Evolutionary conservation across 768 basidiomycete genomes (phyloP), one percentile per base, ranked within the genome.

Genomic region (Mycena metata): DNA sequence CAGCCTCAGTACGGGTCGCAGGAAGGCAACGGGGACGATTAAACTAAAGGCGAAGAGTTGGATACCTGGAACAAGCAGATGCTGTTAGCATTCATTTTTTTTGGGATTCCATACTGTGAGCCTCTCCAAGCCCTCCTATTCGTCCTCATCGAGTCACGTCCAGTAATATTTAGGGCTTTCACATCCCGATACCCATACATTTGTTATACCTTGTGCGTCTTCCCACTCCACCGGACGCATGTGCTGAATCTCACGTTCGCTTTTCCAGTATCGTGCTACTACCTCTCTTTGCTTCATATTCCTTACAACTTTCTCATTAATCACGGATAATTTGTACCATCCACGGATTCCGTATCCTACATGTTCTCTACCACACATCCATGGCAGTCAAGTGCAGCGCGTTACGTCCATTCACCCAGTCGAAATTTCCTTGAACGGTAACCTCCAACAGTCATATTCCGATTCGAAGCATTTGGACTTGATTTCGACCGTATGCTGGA

Each of bases 1-100:
- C 17, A 94, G 92, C 75, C 80, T 93, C 57, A 93, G 91, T 75
- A 88, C 86, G n/a, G 81, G 86, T 50, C 88, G 91, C 55, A 85
- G 84, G 76, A 84, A 84, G 73, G 88, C 86, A 69, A 79, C 86
- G n/a, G 88, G 86, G 69, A 79, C 86, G n/a, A 84, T 89, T 63
- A 91, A 84, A 76, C 77, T 92, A 55, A 89, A 84, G 77, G 77
- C 88, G 68, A 87, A 85, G 75, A 83, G 82, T 63, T 90, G 90
- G 89, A 74, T 92, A 58, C 90, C 91, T 54, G 83, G 90, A 63
- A 79, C 81, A 33, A 68, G 35, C 57, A 88, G 84, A 76, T 94
- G 93, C 77, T 94, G 93, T 78, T 92, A 84, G 80, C 66, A 2
- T 52, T 51, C 60, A 11, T 52, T 51, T 64, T 15, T 17, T 49